phyloP scores from a whole-genome alignment of 2,329 filamentous ascomycete species.

The Cordyceps cateniannulata region DNA sequence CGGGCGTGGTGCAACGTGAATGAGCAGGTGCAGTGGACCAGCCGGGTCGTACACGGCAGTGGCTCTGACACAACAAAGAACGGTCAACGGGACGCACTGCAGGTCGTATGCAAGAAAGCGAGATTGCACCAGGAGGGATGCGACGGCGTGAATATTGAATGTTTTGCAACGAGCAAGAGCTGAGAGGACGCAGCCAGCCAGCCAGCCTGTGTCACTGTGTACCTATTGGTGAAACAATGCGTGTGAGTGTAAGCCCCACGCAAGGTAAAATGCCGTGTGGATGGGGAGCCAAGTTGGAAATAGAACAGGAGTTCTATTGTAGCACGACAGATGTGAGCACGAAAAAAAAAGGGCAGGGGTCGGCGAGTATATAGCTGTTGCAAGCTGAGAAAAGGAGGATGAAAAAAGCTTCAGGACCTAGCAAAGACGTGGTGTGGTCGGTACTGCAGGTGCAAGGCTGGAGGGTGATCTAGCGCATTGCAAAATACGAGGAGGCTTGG shows the following conservation, averaged over 20 bases:
- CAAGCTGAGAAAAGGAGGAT: neutral
- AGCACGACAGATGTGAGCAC: neutral
- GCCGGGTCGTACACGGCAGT: slow-evolving; percentile 1
- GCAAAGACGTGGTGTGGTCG: neutral
- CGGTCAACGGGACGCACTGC: slow-evolving; percentile 9
- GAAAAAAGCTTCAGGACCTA: neutral
- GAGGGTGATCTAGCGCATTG: neutral
- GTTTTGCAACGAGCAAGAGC: neutral
- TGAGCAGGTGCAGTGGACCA: slow-evolving; percentile 3
- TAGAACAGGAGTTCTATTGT: neutral
- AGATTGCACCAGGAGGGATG: neutral
- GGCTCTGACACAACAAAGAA: slow-evolving; percentile 8
- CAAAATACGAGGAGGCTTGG: slow-evolving; percentile 14
- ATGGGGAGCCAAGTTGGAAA: neutral
- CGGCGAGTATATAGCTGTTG: slow-evolving; percentile 6
- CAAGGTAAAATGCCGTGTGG: neutral
- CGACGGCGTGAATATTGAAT: neutral
- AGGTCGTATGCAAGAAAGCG: slow-evolving; percentile 10
- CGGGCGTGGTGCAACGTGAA: slow-evolving; percentile 1
- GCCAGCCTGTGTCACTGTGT: neutral
- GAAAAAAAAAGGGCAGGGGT: neutral
- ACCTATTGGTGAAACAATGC: neutral
- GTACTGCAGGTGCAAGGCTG: slow-evolving; percentile 1
- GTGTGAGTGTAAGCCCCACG: slow-evolving; percentile 3
- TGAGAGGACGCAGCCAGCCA: neutral